A percentile compares a stretch with the other conserved stretches of the same genome.
These are phyloP conservation scores for Maudiozyma pseudohumilis DNA, from an alignment of 805 yeast genomes.

Conservation along the genomic window DNA sequence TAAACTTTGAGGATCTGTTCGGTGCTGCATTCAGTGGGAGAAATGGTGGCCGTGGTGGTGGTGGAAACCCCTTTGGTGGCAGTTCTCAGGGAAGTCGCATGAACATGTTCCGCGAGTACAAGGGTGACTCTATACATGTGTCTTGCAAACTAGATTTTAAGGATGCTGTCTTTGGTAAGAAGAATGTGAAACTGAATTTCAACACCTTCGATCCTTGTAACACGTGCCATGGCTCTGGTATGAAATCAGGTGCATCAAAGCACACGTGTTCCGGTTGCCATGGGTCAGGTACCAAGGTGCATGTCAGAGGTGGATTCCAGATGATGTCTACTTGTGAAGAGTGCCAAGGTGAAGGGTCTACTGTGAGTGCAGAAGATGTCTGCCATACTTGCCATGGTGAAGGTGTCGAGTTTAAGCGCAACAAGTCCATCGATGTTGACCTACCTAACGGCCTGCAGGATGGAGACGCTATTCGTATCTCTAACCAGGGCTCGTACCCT, in stretches of 20 bases:
- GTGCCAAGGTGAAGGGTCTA: conserved; percentile 86
- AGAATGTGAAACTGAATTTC: conserved; percentile 54
- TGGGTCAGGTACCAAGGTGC: conserved; percentile 88
- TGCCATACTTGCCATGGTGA: conserved; percentile 82
- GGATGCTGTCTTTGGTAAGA: conserved; percentile 77
- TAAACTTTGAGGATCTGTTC: conserved; percentile 56
- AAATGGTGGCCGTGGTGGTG: conserved; percentile 22
- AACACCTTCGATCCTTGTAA: conserved; percentile 66
- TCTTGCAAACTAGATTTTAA: conserved; percentile 65
- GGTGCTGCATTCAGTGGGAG: conserved; percentile 39
- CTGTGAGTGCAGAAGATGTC: conserved; percentile 52
- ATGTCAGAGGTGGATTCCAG: conserved; percentile 85
- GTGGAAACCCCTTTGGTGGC: conserved; percentile 6
- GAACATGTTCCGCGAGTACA: conserved; percentile 51
- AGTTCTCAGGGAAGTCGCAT: background rate
- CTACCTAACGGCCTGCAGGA: conserved; percentile 84
- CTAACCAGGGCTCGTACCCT: conserved; percentile 89
- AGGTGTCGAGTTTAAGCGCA: conserved; percentile 57
- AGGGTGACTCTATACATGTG: conserved; percentile 84
- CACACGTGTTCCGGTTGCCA: conserved; percentile 79
- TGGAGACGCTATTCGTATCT: conserved; percentile 74
- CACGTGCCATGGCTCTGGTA: conserved; percentile 77
- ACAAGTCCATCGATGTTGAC: conserved; percentile 67
- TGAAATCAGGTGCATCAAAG: conserved; percentile 61
- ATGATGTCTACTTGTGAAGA: conserved; percentile 87